phyloP scores from a whole-genome alignment of 139 green algal genomes.

The Auxenochlorella pyrenoidosa region DNA sequence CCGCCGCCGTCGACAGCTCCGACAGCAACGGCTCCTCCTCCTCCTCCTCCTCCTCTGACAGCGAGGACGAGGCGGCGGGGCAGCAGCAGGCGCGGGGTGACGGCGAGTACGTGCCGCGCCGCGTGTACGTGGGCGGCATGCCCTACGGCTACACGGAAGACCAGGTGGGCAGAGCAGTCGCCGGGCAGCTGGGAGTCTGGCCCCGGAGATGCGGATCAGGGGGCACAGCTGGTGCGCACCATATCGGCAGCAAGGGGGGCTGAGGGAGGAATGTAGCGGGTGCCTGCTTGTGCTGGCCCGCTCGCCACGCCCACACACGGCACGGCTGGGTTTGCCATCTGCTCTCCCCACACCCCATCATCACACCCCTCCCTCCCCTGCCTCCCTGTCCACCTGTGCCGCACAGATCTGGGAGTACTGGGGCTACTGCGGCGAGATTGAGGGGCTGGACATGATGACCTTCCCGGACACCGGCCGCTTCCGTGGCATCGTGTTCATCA shows the following conservation, averaged over 20 bases:
- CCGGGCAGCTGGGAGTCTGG: no score
- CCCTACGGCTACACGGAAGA: slow-evolving; percentile 83
- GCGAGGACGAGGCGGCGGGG: background rate
- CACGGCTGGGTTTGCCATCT: background rate
- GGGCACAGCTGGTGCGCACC: no score
- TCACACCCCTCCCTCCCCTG: no score
- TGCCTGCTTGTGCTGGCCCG: no score
- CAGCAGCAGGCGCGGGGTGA: slow-evolving; percentile 5
- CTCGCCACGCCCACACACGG: no score
- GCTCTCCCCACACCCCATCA: no score
- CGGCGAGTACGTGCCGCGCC: slow-evolving; percentile 34
- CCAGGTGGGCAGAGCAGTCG: slow-evolving; percentile 28
- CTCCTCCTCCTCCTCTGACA: slow-evolving; percentile 9
- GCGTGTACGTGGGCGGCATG: slow-evolving; percentile 93
- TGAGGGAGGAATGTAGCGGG: background rate
- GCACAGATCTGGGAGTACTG: slow-evolving; percentile 86
- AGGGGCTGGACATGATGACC: slow-evolving; percentile 82
- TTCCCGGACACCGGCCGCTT: slow-evolving; percentile 95
- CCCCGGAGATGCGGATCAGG: background rate
- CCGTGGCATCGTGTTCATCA: slow-evolving; percentile 93
- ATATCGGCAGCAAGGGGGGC: background rate
- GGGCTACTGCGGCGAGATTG: slow-evolving; percentile 84
- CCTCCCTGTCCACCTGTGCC: no score
- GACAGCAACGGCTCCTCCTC: slow-evolving; percentile 15
- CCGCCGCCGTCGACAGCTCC: slow-evolving; percentile 17